Conservation (phyloP, 2,329 filamentous ascomycete genomes). For the Sporothrix humicola region DNA sequence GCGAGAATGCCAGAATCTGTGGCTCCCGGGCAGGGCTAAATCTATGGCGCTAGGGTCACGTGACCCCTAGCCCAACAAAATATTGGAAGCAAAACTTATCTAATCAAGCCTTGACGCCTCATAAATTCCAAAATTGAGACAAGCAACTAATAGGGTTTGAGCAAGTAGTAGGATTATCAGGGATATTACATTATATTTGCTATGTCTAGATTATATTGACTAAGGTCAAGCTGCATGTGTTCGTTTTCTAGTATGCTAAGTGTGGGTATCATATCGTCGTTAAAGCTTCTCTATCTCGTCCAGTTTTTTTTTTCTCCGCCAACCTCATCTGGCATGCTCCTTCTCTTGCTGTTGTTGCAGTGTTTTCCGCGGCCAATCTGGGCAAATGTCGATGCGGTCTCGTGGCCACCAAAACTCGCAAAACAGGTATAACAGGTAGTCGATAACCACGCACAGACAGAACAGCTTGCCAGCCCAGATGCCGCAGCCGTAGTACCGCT, state of each 20-base stretch:
- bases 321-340: slow-evolving; percentile 5
- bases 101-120: too few species aligned
- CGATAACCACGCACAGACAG: slow-evolving; percentile 90
- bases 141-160: background rate
- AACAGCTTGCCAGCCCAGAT: slow-evolving; percentile 99
- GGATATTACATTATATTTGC: slow-evolving; percentile 5
- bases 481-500: slow-evolving; percentile 96
- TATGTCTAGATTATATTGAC: background rate
- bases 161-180: too few species aligned
- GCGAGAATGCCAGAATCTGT: too few species aligned
- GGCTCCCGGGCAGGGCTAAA: too few species aligned
- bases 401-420: slow-evolving; percentile 87
- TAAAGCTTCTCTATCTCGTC: background rate
- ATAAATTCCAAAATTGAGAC: background rate
- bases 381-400: slow-evolving; percentile 84
- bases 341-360: slow-evolving; percentile 36
- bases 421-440: slow-evolving; percentile 88
- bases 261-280: slow-evolving; percentile 32
- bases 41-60: too few species aligned
- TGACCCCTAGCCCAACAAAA: too few species aligned
- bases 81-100: too few species aligned
- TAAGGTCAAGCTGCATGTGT: background rate
- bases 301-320: background rate
- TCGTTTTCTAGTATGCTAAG: background rate
- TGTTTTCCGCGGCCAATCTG: slow-evolving; percentile 86